phyloP scores from a whole-genome alignment of 768 basidiomycete genomes.

The Calocybe indica region DNA sequence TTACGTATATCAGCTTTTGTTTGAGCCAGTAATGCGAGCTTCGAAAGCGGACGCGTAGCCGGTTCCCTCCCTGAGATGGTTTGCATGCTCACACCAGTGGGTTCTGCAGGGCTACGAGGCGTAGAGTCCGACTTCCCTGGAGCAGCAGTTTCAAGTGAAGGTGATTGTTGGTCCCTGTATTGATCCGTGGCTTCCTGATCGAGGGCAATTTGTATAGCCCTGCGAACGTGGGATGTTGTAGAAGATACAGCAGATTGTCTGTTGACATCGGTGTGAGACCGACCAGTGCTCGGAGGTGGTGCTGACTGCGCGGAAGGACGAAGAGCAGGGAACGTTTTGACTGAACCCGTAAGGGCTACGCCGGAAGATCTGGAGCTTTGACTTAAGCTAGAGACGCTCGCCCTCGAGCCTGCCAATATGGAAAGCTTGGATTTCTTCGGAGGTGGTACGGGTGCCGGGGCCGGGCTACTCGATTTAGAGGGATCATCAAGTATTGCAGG shows the following conservation, averaged over 20 bases:
- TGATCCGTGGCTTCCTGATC: constrained; percentile 51
- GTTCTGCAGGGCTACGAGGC: neutral
- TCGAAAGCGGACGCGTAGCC: constrained; percentile 37
- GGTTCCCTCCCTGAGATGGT: neutral
- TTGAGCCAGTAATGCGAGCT: constrained; percentile 70
- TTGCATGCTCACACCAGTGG: constrained; percentile 17
- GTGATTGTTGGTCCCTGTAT: neutral
- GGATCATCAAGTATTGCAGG: constrained; percentile 51
- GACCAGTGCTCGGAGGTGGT: constrained; percentile 20
- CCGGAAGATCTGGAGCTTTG: constrained; percentile 53
- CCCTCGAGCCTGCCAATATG: constrained; percentile 58
- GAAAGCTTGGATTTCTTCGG: constrained; percentile 63
- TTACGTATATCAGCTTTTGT: constrained; percentile 37
- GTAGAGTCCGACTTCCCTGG: too few species aligned
- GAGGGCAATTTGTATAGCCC: constrained; percentile 65
- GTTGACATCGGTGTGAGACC: constrained; percentile 6
- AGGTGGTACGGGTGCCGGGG: constrained; percentile 9
- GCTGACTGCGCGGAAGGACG: constrained; percentile 62
- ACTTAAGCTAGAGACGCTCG: constrained; percentile 36
- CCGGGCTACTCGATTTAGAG: constrained; percentile 33
- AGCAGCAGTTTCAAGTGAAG: too few species aligned
- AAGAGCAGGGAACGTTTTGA: constrained; percentile 67
- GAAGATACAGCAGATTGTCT: constrained; percentile 30
- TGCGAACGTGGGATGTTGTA: constrained; percentile 53
- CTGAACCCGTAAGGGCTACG: constrained; percentile 47